Evolutionary conservation across 768 basidiomycete species (phyloP).

Genomic region (Grammothele lineata): DNA sequence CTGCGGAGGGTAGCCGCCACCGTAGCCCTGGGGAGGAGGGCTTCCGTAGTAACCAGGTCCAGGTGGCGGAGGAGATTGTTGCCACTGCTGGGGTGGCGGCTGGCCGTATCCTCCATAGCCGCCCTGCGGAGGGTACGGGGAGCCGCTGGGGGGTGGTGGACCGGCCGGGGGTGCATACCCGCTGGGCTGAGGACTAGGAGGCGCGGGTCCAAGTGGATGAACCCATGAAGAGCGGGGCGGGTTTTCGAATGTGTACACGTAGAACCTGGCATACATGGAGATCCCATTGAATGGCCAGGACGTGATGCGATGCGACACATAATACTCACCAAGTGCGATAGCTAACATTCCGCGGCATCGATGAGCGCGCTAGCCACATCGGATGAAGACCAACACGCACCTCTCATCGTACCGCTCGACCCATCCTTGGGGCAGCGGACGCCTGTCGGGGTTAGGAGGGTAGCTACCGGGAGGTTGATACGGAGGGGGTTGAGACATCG

Average conservation of each 20-base stretch:
- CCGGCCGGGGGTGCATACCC: conserved; percentile 33
- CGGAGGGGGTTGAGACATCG: conserved; percentile 42
- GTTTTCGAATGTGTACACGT: conserved; percentile 59
- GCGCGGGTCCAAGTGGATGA: conserved; percentile 58
- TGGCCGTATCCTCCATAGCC: conserved; percentile 14
- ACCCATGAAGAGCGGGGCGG: conserved; percentile 68
- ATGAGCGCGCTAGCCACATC: conserved; percentile 15
- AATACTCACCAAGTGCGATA: conserved; percentile 60
- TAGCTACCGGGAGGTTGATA: conserved; percentile 21
- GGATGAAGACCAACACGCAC: conserved; percentile 41
- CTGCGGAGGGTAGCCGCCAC: conserved; percentile 22
- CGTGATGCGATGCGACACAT: too few species aligned
- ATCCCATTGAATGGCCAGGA: too few species aligned
- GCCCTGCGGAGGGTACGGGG: conserved; percentile 23
- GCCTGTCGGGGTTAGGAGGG: conserved; percentile 38
- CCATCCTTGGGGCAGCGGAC: conserved; percentile 67
- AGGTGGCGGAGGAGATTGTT: conserved; percentile 13
- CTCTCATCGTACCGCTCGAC: conserved; percentile 60
- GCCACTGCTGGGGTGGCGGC: conserved; percentile 23
- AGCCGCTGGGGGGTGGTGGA: conserved; percentile 41
- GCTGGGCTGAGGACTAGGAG: conserved; percentile 27
- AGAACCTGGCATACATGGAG: too few species aligned
- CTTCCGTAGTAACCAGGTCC: conserved; percentile 21
- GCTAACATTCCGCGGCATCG: too few species aligned
- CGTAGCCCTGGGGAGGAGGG: conserved; percentile 20